Evolutionary conservation across 2,329 filamentous ascomycete genomes (phyloP), one percentile per base, ranked within the genome.

Genomic region (Aspergillus pseudonomiae): DNA sequence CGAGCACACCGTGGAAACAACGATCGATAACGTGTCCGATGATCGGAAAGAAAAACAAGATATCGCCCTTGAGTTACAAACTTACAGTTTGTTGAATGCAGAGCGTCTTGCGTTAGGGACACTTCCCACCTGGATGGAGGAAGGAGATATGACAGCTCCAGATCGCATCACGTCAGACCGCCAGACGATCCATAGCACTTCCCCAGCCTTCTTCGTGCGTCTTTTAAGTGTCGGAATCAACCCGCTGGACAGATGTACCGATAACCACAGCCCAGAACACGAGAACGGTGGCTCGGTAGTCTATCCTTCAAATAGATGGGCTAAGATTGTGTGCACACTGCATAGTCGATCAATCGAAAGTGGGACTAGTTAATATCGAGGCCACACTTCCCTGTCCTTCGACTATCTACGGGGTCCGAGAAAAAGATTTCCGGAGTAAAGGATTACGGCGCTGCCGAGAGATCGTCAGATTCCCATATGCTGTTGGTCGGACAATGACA

Each of bases 111-210:
- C 36, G 56, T 30, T 45, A 36, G 41, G 59, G 34, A 24, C 54
- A 21, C 54, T 28, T 61, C 61, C 21, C 24, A 28, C 5, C 45
- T 48, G 11, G 21, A 26, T n/a, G 16, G 9, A 52, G 45, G 26
- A 53, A 43, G 19, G 60, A 55, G 61, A 64, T 68, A 68, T 65
- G 67, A 67, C 65, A 66, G 63, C 63, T 67, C 67, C 63, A 61
- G 61, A 60, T 58, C 50, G 36, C 34, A 32, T 48, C 30, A 32
- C 57, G 43, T 48, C 57, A 59, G 57, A 59, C 57, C 57, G 57
- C 57, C 57, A 59, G 21, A 46, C 32, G 41, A 14, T 21, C 19
- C 19, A 45, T 34, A 24, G 28, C n/a, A 30, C n/a, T 59, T 59
- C 43, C n/a, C 57, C 30, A 34, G 26, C 30, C n/a, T 28, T 59